These are phyloP conservation scores for Verticillium nubilum DNA, from an alignment of 2,329 filamentous ascomycete genomes.

Conservation along the genomic window DNA sequence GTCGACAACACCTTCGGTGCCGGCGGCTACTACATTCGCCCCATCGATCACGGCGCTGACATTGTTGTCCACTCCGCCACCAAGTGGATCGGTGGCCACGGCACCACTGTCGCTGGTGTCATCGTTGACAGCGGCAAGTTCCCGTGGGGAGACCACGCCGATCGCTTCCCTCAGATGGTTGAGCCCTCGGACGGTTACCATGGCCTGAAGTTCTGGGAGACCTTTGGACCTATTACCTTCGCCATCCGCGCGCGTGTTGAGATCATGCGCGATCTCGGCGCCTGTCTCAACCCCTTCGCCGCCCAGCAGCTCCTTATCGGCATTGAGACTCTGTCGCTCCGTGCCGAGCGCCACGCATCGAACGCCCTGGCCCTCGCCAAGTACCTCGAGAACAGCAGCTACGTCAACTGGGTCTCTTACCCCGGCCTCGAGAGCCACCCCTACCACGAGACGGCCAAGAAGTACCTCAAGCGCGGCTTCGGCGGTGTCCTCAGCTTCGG, in stretches of 20 bases:
- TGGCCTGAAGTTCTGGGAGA: constrained; percentile 90
- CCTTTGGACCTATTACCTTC: constrained; percentile 77
- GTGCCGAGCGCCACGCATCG: constrained; percentile 78
- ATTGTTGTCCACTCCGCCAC: constrained; percentile 93
- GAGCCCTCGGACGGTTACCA: constrained; percentile 88
- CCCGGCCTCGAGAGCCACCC: constrained; percentile 79
- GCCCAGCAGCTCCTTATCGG: constrained; percentile 90
- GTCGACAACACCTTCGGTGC: constrained; percentile 96
- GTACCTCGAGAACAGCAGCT: constrained; percentile 76
- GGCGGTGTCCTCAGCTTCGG: constrained; percentile 92
- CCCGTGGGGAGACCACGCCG: constrained; percentile 80
- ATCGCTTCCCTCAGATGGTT: constrained; percentile 87
- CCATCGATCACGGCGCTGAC: constrained; percentile 86
- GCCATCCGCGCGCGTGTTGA: constrained; percentile 84
- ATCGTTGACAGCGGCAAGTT: constrained; percentile 88
- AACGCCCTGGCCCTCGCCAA: constrained; percentile 76
- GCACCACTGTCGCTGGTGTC: constrained; percentile 83
- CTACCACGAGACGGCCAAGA: constrained; percentile 75
- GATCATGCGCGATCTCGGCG: constrained; percentile 80
- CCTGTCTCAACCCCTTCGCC: constrained; percentile 79
- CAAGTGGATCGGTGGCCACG: constrained; percentile 96
- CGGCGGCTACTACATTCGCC: constrained; percentile 80
- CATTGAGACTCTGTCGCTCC: constrained; percentile 81
- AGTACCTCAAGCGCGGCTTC: constrained; percentile 78
- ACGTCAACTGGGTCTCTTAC: constrained; percentile 92